A percentile compares a stretch with the other conserved stretches of the same genome.
Evolutionary conservation across 768 basidiomycete species (phyloP).

Genomic region (Auriscalpium orientale): DNA sequence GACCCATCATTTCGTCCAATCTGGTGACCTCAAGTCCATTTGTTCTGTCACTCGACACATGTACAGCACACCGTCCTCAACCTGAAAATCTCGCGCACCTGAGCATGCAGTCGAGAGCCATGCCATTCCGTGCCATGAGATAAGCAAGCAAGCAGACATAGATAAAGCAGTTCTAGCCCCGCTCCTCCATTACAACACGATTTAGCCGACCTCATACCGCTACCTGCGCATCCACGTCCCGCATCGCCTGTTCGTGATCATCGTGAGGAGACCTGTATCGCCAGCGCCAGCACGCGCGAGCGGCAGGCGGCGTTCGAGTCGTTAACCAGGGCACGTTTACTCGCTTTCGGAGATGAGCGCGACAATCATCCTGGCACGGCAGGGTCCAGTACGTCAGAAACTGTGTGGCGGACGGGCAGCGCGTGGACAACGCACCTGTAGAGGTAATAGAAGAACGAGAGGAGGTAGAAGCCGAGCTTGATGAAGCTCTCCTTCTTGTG

Average conservation of each 20-base stretch:
- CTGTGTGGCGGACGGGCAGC: not conserved
- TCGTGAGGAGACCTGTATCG: not conserved
- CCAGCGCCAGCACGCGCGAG: not conserved
- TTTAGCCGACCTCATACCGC: not conserved
- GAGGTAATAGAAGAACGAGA: conserved; percentile 89
- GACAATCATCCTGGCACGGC: conserved; percentile 38
- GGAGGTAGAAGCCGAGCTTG: conserved; percentile 89
- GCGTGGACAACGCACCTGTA: conserved; percentile 55
- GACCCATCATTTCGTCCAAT: no score
- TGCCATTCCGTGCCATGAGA: conserved; percentile 3
- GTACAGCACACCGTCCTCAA: no score
- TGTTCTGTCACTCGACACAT: no score
- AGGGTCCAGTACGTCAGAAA: not conserved
- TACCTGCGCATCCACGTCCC: not conserved
- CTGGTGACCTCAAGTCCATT: no score
- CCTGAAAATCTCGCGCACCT: not conserved
- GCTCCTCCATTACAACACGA: not conserved
- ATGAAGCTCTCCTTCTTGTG: conserved; percentile 97
- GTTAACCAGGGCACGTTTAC: conserved; percentile 10
- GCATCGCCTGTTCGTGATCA: not conserved
- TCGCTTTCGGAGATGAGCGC: conserved; percentile 42
- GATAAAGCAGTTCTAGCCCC: conserved; percentile 11
- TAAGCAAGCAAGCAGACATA: conserved; percentile 17
- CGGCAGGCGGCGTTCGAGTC: not conserved
- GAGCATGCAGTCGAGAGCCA: not conserved